Evolutionary conservation across 306 rosid species (phyloP), one percentile per base, ranked within the genome.

Genomic region (Quercus suber): DNA sequence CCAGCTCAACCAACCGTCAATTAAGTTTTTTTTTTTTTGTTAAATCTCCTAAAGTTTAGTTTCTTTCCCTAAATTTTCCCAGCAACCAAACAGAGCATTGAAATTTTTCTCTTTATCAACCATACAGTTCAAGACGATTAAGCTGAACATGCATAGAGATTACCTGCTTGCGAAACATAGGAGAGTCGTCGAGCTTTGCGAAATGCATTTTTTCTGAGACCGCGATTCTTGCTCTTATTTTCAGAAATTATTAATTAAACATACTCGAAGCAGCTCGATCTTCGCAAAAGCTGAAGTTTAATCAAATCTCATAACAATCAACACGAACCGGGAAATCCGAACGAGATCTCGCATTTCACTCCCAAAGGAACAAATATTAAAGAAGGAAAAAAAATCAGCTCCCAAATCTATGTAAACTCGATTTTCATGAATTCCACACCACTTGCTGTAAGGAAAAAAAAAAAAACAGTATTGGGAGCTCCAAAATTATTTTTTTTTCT

Each of bases 121-220:
- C 17, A 2, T 12, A 11, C 1, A 30, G 45, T 21, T 19, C 27
- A 19, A n/a, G 12, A 37, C 3, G 33, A 55, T 8, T 27, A 4
- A 53, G 37, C 20, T 13, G 21, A 63, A 6, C 43, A 15, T 28
- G 71, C 57, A 74, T 13, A 69, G 69, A 72, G 67, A 60, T 63
- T 61, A 95, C 99, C 99, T 96, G 99, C 91, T 96, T 96, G 82
- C 99, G 99, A 89, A 96, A 96, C 99, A 96, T 96, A 58, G 99
- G 99, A 83, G 99, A 96, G 79, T 96, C 99, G 75, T 96, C 99
- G 77, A 96, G 97, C 97, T 96, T 96, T 1, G 98, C 86, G 86
- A 93, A 96, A 86, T 87, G 99, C 99, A 96, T 96, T 80, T 93
- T 85, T 93, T 84, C 14, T 33, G n/a, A 30, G 71, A 75, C 67